phyloP scores from a whole-genome alignment of 768 basidiomycete genomes.

The Rhodotorula paludigena region DNA sequence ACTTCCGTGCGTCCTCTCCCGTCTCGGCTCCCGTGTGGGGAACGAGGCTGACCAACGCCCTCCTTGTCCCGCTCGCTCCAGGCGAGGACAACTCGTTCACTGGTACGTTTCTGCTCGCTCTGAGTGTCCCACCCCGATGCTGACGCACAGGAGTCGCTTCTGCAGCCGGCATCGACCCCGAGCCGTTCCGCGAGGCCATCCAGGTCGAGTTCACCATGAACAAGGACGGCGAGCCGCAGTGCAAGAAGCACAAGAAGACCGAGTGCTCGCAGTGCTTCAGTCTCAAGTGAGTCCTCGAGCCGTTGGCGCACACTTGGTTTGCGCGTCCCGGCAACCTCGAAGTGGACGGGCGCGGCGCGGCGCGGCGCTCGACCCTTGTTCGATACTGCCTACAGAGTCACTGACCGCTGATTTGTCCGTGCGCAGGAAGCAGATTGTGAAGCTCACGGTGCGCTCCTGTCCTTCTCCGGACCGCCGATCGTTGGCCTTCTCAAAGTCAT shows the following conservation, averaged over 20 bases:
- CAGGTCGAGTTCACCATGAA: conserved; percentile 15
- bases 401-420: no score
- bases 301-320: no score
- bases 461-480: not conserved
- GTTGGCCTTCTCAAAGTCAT: not conserved
- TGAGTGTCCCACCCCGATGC: not conserved
- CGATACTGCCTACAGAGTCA: no score
- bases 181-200: conserved; percentile 3
- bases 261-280: conserved; percentile 19
- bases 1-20: conserved; percentile 1
- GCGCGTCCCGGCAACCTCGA: no score
- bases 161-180: not conserved
- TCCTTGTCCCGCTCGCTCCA: not conserved
- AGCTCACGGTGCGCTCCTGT: conserved; percentile 10
- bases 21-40: not conserved
- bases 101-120: not conserved
- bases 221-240: conserved; percentile 22
- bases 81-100: conserved; percentile 36
- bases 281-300: conserved; percentile 1
- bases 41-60: not conserved
- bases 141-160: not conserved
- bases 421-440: conserved; percentile 22
- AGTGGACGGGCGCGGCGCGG: no score
- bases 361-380: not conserved
- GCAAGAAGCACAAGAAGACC: conserved; percentile 27